Conservation (phyloP, 176 grass and related monocot genomes). For the Juncus effusus region DNA sequence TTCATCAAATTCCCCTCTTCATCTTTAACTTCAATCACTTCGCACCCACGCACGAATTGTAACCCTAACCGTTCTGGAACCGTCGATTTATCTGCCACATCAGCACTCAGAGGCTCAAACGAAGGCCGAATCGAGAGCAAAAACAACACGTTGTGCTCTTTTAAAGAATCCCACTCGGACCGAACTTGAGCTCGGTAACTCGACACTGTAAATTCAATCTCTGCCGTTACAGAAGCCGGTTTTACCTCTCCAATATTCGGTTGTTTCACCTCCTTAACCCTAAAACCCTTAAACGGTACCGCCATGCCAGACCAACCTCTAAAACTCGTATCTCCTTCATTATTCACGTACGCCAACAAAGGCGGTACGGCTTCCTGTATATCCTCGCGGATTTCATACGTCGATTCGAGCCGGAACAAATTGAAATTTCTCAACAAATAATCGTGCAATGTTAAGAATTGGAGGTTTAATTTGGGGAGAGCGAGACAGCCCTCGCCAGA, state of each 20-base stretch:
- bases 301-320: slow-evolving; percentile 99
- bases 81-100: slow-evolving; percentile 82
- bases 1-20: slow-evolving; percentile 94
- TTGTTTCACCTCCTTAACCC: slow-evolving; percentile 82
- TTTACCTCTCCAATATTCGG: slow-evolving; percentile 97
- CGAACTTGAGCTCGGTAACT: slow-evolving; percentile 82
- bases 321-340: slow-evolving; percentile 90
- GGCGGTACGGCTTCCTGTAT: slow-evolving; percentile 96
- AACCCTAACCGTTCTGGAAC: slow-evolving; percentile 87
- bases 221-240: slow-evolving; percentile 77
- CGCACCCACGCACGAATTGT: slow-evolving; percentile 94
- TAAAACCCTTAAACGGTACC: slow-evolving; percentile 86
- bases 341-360: slow-evolving; percentile 91
- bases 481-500: slow-evolving; percentile 99
- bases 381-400: slow-evolving; percentile 99
- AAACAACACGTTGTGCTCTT: slow-evolving; percentile 98
- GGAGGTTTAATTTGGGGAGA: slow-evolving; percentile 94
- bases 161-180: slow-evolving; percentile 90
- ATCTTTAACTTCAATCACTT: slow-evolving; percentile 85
- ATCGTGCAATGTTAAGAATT: slow-evolving; percentile 96
- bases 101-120: slow-evolving; percentile 91
- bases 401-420: slow-evolving; percentile 96
- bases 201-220: slow-evolving; percentile 70
- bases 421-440: slow-evolving; percentile 98
- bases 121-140: slow-evolving; percentile 84